These are phyloP conservation scores for Besnoitia besnoiti DNA, from an alignment of 169 alveolate species.

Conservation along the genomic window DNA sequence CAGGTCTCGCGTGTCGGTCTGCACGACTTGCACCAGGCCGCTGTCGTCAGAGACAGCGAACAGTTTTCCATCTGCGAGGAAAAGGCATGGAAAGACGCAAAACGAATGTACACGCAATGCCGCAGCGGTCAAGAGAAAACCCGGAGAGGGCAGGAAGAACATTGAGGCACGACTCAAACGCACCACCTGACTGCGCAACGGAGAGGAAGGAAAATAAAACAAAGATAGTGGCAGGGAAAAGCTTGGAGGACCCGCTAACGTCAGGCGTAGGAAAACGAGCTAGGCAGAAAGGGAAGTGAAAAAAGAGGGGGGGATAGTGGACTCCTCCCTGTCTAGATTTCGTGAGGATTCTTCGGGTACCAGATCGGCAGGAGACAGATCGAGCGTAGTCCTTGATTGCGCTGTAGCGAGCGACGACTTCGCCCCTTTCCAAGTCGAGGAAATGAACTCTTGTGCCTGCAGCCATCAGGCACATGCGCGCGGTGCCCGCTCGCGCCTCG, in stretches of 20 bases:
- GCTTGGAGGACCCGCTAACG: too few species aligned
- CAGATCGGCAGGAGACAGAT: slow-evolving; percentile 11
- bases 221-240: background rate
- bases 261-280: background rate
- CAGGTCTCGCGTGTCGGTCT: slow-evolving; percentile 38
- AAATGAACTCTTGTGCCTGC: slow-evolving; percentile 36
- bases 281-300: background rate
- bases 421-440: background rate
- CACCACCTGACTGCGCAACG: too few species aligned
- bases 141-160: background rate
- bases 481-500: background rate
- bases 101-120: background rate
- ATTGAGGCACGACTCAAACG: too few species aligned
- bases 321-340: too few species aligned
- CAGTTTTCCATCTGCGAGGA: background rate
- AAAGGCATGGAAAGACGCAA: background rate
- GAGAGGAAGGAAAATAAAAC: background rate
- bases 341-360: background rate
- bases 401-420: slow-evolving; percentile 33
- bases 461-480: slow-evolving; percentile 43
- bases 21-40: slow-evolving; percentile 31
- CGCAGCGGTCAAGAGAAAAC: too few species aligned
- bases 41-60: slow-evolving; percentile 28
- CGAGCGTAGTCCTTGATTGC: slow-evolving; percentile 27
- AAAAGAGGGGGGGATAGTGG: too few species aligned